Percentiles rank a stretch among this genome's conserved stretches.
Evolutionary conservation across 1,139 yeast genomes (phyloP).

Genomic region (Taphrina pruni): DNA sequence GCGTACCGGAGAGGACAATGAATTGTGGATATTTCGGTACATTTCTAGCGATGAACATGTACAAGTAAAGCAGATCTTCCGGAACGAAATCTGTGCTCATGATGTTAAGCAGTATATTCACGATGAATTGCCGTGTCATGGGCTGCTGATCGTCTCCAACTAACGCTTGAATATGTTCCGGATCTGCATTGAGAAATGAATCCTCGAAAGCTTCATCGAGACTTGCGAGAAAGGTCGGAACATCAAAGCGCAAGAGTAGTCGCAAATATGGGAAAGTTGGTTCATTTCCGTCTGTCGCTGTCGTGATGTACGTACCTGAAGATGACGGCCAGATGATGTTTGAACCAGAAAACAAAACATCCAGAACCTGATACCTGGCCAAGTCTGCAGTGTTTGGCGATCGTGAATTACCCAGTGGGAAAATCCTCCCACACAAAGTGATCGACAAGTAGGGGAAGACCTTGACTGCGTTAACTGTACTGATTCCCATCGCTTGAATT

Average conservation of each 20-base stretch:
- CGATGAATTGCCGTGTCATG: slow-evolving; percentile 67
- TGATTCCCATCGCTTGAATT: slow-evolving; percentile 34
- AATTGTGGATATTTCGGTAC: slow-evolving; percentile 82
- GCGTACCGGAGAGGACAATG: slow-evolving; percentile 68
- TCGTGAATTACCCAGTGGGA: slow-evolving; percentile 68
- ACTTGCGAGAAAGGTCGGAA: slow-evolving; percentile 66
- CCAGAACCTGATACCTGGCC: slow-evolving; percentile 61
- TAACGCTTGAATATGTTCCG: slow-evolving; percentile 43
- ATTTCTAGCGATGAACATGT: slow-evolving; percentile 75
- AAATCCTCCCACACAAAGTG: slow-evolving; percentile 75
- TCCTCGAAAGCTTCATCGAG: slow-evolving; percentile 83
- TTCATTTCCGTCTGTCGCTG: slow-evolving; percentile 50
- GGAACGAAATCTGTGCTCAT: slow-evolving; percentile 52
- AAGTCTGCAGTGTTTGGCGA: slow-evolving; percentile 48
- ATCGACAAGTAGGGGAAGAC: slow-evolving; percentile 70
- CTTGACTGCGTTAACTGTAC: slow-evolving; percentile 49
- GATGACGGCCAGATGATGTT: slow-evolving; percentile 58
- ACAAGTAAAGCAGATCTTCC: slow-evolving; percentile 56
- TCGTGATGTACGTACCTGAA: slow-evolving; percentile 49
- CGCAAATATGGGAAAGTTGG: slow-evolving; percentile 67
- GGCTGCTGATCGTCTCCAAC: slow-evolving; percentile 49
- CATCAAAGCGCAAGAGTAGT: slow-evolving; percentile 58
- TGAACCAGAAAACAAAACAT: slow-evolving; percentile 62
- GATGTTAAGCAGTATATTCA: slow-evolving; percentile 67
- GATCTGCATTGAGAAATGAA: slow-evolving; percentile 58